These are phyloP conservation scores for Xylariaceae sp. DNA, from an alignment of 2,329 filamentous ascomycete genomes.

Conservation along the genomic window DNA sequence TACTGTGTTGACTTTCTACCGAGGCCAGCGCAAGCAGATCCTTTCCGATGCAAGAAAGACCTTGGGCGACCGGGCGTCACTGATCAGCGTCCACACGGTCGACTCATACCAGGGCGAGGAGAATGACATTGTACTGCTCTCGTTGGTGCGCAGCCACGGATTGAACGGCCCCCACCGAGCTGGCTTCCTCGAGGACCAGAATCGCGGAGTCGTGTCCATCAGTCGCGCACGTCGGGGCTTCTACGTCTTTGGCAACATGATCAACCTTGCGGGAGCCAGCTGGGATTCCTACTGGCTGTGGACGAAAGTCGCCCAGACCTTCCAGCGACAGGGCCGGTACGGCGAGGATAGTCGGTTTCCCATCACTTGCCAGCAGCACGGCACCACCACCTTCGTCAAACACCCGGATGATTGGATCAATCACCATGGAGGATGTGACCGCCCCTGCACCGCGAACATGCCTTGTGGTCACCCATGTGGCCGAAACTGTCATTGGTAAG, in stretches of 20 bases:
- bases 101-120: slow-evolving; percentile 90
- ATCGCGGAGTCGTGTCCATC: slow-evolving; percentile 51
- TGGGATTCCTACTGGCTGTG: slow-evolving; percentile 35
- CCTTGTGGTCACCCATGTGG: slow-evolving; percentile 22
- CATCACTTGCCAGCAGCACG: slow-evolving; percentile 56
- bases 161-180: slow-evolving; percentile 36
- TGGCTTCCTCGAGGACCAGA: slow-evolving; percentile 64
- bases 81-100: slow-evolving; percentile 65
- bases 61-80: slow-evolving; percentile 18
- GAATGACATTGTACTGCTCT: slow-evolving; percentile 75
- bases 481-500: slow-evolving; percentile 25
- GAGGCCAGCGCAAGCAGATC: slow-evolving; percentile 67
- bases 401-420: slow-evolving; percentile 44
- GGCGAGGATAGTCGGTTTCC: slow-evolving; percentile 41
- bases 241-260: slow-evolving; percentile 75
- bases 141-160: slow-evolving; percentile 65
- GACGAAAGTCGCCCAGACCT: slow-evolving; percentile 27
- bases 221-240: slow-evolving; percentile 70
- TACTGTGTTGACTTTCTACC: slow-evolving; percentile 82
- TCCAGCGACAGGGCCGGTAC: slow-evolving; percentile 30
- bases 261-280: slow-evolving; percentile 40
- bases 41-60: slow-evolving; percentile 36
- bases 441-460: slow-evolving; percentile 15
- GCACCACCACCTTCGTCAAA: slow-evolving; percentile 40
- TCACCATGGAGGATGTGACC: slow-evolving; percentile 21